phyloP scores from a whole-genome alignment of 495 filamentous ascomycete genomes.

The Amorphotheca resinae region DNA sequence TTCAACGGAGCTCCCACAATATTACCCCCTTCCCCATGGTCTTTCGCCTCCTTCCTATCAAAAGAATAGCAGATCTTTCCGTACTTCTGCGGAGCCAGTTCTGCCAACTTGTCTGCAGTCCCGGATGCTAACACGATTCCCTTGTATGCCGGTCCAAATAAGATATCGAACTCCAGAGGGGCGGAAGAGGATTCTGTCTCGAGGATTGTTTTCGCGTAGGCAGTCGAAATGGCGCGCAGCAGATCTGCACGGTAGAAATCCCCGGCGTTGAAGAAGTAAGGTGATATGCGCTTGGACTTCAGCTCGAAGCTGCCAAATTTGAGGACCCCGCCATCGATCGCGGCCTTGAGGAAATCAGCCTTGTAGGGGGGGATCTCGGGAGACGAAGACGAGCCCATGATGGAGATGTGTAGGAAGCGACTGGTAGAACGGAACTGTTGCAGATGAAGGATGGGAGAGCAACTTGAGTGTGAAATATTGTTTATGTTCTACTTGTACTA shows the following conservation, averaged over 20 bases:
- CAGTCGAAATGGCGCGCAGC: slow-evolving; percentile 56
- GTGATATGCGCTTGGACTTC: slow-evolving; percentile 83
- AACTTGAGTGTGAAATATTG: too few relatives aligned
- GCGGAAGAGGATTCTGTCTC: slow-evolving; percentile 23
- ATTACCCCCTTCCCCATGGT: slow-evolving; percentile 83
- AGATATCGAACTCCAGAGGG: slow-evolving; percentile 45
- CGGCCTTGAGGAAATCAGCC: slow-evolving; percentile 54
- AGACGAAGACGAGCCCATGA: slow-evolving; percentile 31
- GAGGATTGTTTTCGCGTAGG: slow-evolving; percentile 66
- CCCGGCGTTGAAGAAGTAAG: slow-evolving; percentile 98
- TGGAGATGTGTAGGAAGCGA: slow-evolving; percentile 17
- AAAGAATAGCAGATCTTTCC: slow-evolving; percentile 64
- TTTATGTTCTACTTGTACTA: too few relatives aligned
- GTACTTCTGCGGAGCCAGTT: slow-evolving; percentile 43
- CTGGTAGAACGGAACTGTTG: not conserved
- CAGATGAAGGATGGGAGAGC: too few relatives aligned
- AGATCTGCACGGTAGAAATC: slow-evolving; percentile 68
- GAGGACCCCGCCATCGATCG: slow-evolving; percentile 62
- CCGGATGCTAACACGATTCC: slow-evolving; percentile 78
- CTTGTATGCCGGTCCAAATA: slow-evolving; percentile 91
- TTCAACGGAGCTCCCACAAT: slow-evolving; percentile 78
- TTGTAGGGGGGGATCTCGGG: slow-evolving; percentile 38
- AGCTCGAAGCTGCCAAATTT: slow-evolving; percentile 81
- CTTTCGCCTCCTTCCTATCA: slow-evolving; percentile 91
- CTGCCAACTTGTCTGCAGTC: slow-evolving; percentile 54